These are phyloP conservation scores for Phaeosphaeriaceae sp. DNA, from an alignment of 2,329 filamentous ascomycete genomes.

Conservation along the genomic window DNA sequence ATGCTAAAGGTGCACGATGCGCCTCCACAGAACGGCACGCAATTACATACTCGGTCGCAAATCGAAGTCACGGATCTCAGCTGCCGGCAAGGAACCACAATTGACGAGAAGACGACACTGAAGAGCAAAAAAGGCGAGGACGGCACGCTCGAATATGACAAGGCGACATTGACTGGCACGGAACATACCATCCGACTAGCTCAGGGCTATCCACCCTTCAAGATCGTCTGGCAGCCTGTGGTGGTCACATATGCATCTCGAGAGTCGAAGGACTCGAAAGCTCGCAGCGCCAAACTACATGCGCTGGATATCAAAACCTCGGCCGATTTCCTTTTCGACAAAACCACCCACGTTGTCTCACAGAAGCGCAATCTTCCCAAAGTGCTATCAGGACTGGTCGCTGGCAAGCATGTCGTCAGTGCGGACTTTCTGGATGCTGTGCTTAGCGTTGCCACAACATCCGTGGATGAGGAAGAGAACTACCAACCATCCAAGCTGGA, in stretches of 20 bases:
- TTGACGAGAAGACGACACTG: slow-evolving; percentile 74
- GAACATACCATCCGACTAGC: slow-evolving; percentile 75
- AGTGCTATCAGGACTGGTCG: slow-evolving; percentile 84
- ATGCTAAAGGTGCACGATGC: slow-evolving; percentile 75
- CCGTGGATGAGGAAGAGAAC: slow-evolving; percentile 47
- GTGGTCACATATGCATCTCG: slow-evolving; percentile 84
- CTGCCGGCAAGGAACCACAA: slow-evolving; percentile 76
- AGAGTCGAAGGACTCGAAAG: slow-evolving; percentile 61
- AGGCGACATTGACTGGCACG: slow-evolving; percentile 30
- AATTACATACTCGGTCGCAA: slow-evolving; percentile 69
- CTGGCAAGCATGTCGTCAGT: slow-evolving; percentile 78
- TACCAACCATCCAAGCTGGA: slow-evolving; percentile 70
- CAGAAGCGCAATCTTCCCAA: slow-evolving; percentile 90
- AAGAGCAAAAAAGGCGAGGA: slow-evolving; percentile 63
- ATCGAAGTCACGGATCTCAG: slow-evolving; percentile 82
- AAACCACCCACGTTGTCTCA: slow-evolving; percentile 87
- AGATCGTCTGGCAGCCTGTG: slow-evolving; percentile 79
- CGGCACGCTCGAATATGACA: slow-evolving; percentile 33
- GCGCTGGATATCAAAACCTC: slow-evolving; percentile 88
- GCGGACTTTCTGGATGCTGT: slow-evolving; percentile 77
- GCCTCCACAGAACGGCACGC: slow-evolving; percentile 69
- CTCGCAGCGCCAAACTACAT: slow-evolving; percentile 70
- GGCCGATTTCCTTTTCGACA: slow-evolving; percentile 70
- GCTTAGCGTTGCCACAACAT: slow-evolving; percentile 62
- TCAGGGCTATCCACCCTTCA: slow-evolving; percentile 69